A percentile compares a stretch with the other conserved stretches of the same genome.
phyloP scores from a whole-genome alignment of 1,284 basidiomycete species.

The Rhodotorula glutinis region DNA sequence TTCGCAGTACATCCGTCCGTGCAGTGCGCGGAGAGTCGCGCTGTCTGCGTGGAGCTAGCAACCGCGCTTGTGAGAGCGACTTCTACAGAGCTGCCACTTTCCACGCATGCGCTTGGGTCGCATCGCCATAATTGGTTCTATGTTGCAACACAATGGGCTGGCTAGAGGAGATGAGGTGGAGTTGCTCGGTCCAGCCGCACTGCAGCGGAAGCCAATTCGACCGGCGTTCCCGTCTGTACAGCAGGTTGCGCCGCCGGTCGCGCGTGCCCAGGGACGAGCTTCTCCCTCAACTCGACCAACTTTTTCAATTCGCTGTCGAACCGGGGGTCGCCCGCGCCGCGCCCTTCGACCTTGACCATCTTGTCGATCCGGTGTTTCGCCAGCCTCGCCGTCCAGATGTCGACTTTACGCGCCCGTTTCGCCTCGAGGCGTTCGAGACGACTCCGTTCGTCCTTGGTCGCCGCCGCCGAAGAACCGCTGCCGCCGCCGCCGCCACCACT shows the following conservation, averaged over 20 bases:
- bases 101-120: too few species aligned
- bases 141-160: too few species aligned
- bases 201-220: too few species aligned
- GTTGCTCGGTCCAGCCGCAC: too few species aligned
- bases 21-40: too few species aligned
- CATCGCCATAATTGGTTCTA: too few species aligned
- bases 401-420: conserved; percentile 8
- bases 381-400: conserved; percentile 4
- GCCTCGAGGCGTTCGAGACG: conserved; percentile 1
- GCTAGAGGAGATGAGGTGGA: too few species aligned
- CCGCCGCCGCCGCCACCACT: conserved; percentile 9
- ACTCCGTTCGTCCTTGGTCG: conserved; percentile 2
- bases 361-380: conserved; percentile 16
- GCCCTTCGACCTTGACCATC: conserved; percentile 23
- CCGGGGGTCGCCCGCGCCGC: conserved; percentile 14
- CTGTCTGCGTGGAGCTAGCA: too few species aligned
- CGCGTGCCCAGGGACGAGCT: not conserved
- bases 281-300: conserved; percentile 12
- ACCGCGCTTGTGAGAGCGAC: too few species aligned
- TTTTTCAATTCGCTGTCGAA: conserved; percentile 19
- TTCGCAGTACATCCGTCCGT: too few species aligned
- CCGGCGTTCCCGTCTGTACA: too few species aligned
- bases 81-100: too few species aligned
- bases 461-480: conserved; percentile 7
- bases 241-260: not conserved